Percentiles rank a stretch among this genome's conserved stretches.
These are phyloP conservation scores for Aphanoascus verrucosus DNA, from an alignment of 2,329 filamentous ascomycete species.

Conservation along the genomic window DNA sequence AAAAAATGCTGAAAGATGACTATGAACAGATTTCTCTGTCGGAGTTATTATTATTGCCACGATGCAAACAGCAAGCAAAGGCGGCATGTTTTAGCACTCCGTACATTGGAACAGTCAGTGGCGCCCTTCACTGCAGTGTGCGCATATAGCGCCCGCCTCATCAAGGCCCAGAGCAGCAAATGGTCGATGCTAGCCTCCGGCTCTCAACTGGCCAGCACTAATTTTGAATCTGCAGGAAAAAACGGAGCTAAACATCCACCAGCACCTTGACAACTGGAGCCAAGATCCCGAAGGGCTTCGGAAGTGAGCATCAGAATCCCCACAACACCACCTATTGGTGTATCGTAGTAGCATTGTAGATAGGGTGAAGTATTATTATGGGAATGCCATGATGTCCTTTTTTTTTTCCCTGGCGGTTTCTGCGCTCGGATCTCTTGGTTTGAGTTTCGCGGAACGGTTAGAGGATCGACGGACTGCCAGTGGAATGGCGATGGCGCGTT, in stretches of 20 bases:
- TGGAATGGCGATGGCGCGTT: no score
- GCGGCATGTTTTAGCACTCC: neutral
- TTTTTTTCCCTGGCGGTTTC: neutral
- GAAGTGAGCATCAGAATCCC: no score
- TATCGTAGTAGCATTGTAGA: no score
- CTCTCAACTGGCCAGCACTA: no score
- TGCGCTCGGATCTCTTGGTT: neutral
- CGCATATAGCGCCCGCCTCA: constrained; percentile 8
- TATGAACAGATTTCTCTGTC: neutral
- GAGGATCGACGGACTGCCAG: neutral
- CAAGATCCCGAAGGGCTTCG: no score
- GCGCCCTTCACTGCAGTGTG: neutral
- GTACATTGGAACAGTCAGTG: no score
- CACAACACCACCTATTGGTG: no score
- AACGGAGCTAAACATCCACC: no score
- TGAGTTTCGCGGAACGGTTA: neutral
- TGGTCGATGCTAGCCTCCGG: neutral
- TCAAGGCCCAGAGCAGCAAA: neutral
- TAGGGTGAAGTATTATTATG: no score
- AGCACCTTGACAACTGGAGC: no score
- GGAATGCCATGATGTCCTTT: no score
- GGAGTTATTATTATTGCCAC: neutral
- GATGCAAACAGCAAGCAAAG: neutral
- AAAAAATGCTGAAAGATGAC: neutral
- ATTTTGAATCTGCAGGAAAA: no score